These are phyloP conservation scores for Komagataella pastoris DNA, from an alignment of 805 yeast genomes.

Conservation along the genomic window DNA sequence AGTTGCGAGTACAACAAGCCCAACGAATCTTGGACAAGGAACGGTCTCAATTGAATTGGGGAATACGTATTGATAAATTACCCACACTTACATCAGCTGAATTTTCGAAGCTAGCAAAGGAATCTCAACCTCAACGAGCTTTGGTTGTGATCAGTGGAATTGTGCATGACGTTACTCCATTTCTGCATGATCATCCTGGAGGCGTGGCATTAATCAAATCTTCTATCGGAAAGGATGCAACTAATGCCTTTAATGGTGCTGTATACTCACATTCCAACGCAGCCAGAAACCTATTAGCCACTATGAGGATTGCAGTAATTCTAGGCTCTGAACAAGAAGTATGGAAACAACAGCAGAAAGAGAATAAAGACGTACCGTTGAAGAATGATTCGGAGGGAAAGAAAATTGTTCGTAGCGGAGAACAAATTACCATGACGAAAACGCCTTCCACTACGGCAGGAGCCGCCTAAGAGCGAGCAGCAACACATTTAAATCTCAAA, in stretches of 20 bases:
- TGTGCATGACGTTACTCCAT: slow-evolving; percentile 60
- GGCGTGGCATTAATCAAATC: slow-evolving; percentile 62
- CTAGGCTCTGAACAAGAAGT: slow-evolving; percentile 71
- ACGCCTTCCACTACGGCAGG: slow-evolving; percentile 40
- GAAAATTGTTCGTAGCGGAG: slow-evolving; percentile 45
- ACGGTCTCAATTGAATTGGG: slow-evolving; percentile 61
- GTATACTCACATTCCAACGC: slow-evolving; percentile 80
- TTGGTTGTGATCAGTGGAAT: slow-evolving; percentile 66
- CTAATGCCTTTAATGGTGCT: slow-evolving; percentile 76
- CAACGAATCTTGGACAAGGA: slow-evolving; percentile 64
- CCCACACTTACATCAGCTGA: slow-evolving; percentile 43
- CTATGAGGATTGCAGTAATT: slow-evolving; percentile 85
- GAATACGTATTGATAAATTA: slow-evolving; percentile 78
- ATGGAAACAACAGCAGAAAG: slow-evolving; percentile 62
- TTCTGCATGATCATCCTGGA: slow-evolving; percentile 74
- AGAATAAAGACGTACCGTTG: slow-evolving; percentile 49
- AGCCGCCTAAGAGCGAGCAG: slow-evolving; percentile 29
- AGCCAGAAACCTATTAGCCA: slow-evolving; percentile 71
- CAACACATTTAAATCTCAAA: neutral
- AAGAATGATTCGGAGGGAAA: slow-evolving; percentile 41
- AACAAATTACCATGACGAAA: slow-evolving; percentile 36
- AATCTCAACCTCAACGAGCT: slow-evolving; percentile 24
- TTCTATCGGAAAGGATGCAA: slow-evolving; percentile 70
- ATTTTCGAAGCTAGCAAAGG: slow-evolving; percentile 1
- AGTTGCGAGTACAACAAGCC: slow-evolving; percentile 71